phyloP scores from a whole-genome alignment of 1,284 basidiomycete genomes.

The Puccinia triticina region DNA sequence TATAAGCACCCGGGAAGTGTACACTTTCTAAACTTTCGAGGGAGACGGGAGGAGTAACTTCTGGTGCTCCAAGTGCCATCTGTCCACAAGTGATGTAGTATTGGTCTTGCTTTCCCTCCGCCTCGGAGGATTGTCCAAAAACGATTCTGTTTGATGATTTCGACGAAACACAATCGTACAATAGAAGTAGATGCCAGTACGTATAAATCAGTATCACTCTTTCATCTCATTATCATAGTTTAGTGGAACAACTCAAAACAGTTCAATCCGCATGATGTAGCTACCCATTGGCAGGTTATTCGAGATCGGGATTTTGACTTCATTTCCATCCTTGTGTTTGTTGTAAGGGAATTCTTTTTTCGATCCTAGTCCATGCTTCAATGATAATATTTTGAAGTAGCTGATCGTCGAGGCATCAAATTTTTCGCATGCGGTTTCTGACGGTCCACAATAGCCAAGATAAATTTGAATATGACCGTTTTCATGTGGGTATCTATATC shows the following conservation, averaged over 20 bases:
- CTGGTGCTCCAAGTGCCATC: too few species aligned
- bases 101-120: constrained; percentile 50
- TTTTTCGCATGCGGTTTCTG: constrained; percentile 33
- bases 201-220: neutral
- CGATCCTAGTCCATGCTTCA: constrained; percentile 21
- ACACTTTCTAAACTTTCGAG: neutral
- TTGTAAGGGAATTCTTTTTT: constrained; percentile 34
- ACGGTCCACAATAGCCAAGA: constrained; percentile 42
- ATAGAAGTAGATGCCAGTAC: neutral
- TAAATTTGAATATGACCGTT: constrained; percentile 48
- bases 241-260: constrained; percentile 28
- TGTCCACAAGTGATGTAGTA: constrained; percentile 41
- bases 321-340: constrained; percentile 41
- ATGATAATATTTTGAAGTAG: constrained; percentile 48
- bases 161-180: neutral
- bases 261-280: constrained; percentile 47
- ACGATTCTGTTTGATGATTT: constrained; percentile 27
- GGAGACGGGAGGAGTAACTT: too few species aligned
- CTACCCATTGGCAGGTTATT: constrained; percentile 32
- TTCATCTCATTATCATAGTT: neutral
- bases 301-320: constrained; percentile 37
- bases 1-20: constrained; percentile 18
- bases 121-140: constrained; percentile 30
- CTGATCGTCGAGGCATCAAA: constrained; percentile 43
- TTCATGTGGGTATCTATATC: constrained; percentile 31